Conservation (phyloP, 371 early-diverging fungal species). For the Haplosporangium sp. region DNA sequence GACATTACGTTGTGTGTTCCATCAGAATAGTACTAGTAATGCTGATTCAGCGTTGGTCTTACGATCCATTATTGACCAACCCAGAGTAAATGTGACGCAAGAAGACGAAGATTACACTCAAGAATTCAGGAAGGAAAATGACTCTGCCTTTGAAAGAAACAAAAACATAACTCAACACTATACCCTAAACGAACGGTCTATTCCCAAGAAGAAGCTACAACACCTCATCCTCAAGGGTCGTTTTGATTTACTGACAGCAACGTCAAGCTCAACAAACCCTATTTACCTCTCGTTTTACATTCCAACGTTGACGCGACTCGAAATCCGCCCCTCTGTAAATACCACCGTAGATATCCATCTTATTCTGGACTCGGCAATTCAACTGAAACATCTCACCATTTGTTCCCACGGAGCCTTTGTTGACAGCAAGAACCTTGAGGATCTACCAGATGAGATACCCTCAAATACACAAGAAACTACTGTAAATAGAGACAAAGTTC, state of each 20-base stretch:
- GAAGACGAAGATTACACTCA: not conserved
- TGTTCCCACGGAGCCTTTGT: constrained; percentile 39
- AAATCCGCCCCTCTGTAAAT: constrained; percentile 24
- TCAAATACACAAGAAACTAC: too few species aligned
- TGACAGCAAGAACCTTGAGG: constrained; percentile 7
- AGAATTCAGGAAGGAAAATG: not conserved
- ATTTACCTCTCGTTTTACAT: constrained; percentile 28
- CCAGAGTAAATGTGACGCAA: not conserved
- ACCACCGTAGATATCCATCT: constrained; percentile 38
- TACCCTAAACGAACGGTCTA: not conserved
- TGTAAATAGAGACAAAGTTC: too few species aligned
- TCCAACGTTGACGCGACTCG: constrained; percentile 33
- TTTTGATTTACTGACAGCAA: constrained; percentile 11
- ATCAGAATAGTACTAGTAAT: constrained; percentile 22
- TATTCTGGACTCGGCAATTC: constrained; percentile 31
- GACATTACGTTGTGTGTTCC: constrained; percentile 35
- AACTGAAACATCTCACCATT: constrained; percentile 20
- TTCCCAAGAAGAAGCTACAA: constrained; percentile 11
- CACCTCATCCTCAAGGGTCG: constrained; percentile 30
- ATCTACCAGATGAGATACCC: not conserved
- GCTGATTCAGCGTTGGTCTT: constrained; percentile 28
- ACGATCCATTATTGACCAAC: not conserved
- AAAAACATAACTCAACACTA: not conserved
- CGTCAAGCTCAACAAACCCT: not conserved
- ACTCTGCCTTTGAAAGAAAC: not conserved